Base-by-base conservation (phyloP, 441 rosid genomes). In the California macrophylla region DNA sequence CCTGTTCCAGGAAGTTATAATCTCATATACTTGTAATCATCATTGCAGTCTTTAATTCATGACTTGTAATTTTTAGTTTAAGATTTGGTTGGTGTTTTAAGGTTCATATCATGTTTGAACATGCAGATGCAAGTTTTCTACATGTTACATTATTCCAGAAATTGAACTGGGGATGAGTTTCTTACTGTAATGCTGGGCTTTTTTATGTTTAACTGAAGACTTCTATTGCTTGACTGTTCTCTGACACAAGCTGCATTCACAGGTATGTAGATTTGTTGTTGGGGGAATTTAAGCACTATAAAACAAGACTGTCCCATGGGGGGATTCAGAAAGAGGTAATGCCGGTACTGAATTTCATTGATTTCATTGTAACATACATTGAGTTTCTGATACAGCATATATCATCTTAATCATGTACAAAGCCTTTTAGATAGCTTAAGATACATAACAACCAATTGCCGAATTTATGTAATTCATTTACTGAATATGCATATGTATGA, bases 191-290 rank as follows among this genome's bases (percentile, higher is more conserved):
- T 50, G 58, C 54, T 20, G 20, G n/a, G 6, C n/a, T 47, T 13
- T 47, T 47, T 4, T 16, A n/a, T 50, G 23, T 20, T 47, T 21
- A 15, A 47, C n/a, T 50, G 23, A 50, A 21, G 62, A 21, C 23
- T 56, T 56, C 50, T 69, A 18, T 54, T 58, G 45, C 61, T 50
- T 54, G 54, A 38, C 32, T 26, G 30, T 28, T 47, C 30, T 28
- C 62, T 69, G 47, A 76, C 56, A 10, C 67, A 32, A 34, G 20
- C 71, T 66, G 20, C 60, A 69, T 72, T 76, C 24, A 72, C 76
- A 95, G 98, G 88, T 95, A 95, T 74, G 97, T 95, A 75, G 99
- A 95, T 83, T 81, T 92, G 71, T 77, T 95, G 81, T 75, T 92
- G 80, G 99, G 96, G 75, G 99, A 95, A 77, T 92, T 95, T 75